Evolutionary conservation across 148 eudicot species (phyloP), one percentile per base, ranked within the genome.

Genomic region (Cornus florida): DNA sequence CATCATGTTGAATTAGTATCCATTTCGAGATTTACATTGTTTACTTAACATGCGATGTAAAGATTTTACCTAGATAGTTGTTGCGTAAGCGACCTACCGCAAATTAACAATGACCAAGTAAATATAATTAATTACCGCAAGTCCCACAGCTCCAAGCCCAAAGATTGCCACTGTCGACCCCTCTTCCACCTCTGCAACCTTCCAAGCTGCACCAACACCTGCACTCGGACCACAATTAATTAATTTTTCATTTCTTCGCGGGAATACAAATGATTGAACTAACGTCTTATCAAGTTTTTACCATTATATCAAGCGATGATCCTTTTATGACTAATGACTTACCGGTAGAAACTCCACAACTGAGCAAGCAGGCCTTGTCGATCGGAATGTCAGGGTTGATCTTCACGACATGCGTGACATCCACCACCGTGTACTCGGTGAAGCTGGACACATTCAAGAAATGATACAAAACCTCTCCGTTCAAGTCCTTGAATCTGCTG

Each of bases 131-230:
- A 32, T 77, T 81, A 92, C 96, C 83, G 93, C 96, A 10, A 92
- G 91, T 68, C 96, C 96, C 66, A 92, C 89, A 0, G 90, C 79
- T 32, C 96, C 96, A 65, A 92, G 97, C 57, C 97, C 97, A 23
- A 92, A 90, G 7, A 92, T 86, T 41, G 89, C 97, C 62, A 92
- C 97, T 0, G 91, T 92, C 75, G 92, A 87, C 71, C 94, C 97
- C 74, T 88, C 82, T 74, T 92, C 94, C 67, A 90, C 92, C 68
- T 81, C 83, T 16, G 97, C 97, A 74, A 89, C 83, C 81, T 88
- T 92, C 88, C 89, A 86, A 24, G 81, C 97, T 28, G 97, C 92
- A 56, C 93, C 90, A 14, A 92, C 67, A 39, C 95, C 95, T 92
- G 86, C 57, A 78, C 0, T 35, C 31, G 10, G 41, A 67, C 57